Base-by-base conservation (phyloP, 495 filamentous ascomycete species). In the Talaromyces wortmannii region DNA sequence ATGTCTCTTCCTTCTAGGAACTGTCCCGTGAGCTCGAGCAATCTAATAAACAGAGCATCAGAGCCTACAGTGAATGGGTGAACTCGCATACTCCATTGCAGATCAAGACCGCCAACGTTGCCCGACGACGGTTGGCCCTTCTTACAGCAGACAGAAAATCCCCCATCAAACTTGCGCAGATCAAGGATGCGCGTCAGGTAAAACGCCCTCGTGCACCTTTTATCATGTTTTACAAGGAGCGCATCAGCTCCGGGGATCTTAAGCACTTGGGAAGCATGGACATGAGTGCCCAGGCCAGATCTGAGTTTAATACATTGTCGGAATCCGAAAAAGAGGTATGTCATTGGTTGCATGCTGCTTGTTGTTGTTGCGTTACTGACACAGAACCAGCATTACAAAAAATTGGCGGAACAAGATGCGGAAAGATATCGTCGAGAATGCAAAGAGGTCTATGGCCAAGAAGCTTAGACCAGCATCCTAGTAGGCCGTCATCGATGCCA, bases 81-180 rank as follows among this genome's bases (percentile, higher is more conserved):
- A 63, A 79, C 31, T 69, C 66, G 5, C 68, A 87, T 61, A 77
- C 83, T 6, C 77, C 79, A 2, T 57, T 69, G 5, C 65, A 83
- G 57, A 88, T 91, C 51, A 59, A 68, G 42, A 57, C 70, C 2
- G 88, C 89, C 54, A 92, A 90, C 66, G 47, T 5, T 0, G 89
- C 89, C 16, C 86, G 90, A 43, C 51, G 15, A 0, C 12, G 15
- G 2, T 75, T 92, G 10, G 67, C 63, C 3, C 66, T 65, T 30
- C 49, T 69, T 5, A 49, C 50, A 7, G 66, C 59, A 10, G 49
- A 42, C 31, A 57, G 18, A 10, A 59, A 31, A 48, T 5, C 7
- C 30, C 6, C 43, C 47, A 57, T 40, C 45, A 54, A 51, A 13
- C 52, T 45, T 60, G 5, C 1, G 3, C 45, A 17, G 3, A 59